Evolutionary conservation across 176 grass and related monocot genomes (phyloP).

Genomic region (Hordeum marinum): DNA sequence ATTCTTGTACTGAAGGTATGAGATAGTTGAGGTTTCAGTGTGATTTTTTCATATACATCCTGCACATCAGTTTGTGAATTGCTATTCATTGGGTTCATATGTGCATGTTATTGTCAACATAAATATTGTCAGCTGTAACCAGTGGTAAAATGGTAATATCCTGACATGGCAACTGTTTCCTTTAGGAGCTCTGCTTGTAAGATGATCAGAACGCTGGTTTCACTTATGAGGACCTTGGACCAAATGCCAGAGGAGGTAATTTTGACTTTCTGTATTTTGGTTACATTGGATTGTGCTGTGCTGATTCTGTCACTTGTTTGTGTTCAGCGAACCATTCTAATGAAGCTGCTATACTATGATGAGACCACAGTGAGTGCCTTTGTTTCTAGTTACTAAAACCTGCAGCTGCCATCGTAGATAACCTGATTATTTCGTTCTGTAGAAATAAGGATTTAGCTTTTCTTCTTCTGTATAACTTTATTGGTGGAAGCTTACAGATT

Average conservation of each 20-base stretch:
- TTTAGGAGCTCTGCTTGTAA: slow-evolving; percentile 91
- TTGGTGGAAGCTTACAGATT: slow-evolving; percentile 20
- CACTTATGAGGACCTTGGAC: slow-evolving; percentile 98
- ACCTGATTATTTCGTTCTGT: neutral
- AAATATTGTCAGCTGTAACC: neutral
- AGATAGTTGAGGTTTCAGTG: neutral
- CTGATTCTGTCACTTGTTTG: slow-evolving; percentile 21
- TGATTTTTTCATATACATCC: neutral
- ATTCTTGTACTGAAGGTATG: neutral
- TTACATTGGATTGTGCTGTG: slow-evolving; percentile 10
- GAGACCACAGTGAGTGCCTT: slow-evolving; percentile 65
- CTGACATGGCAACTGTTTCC: slow-evolving; percentile 13
- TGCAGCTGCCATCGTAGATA: neutral
- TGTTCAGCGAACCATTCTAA: slow-evolving; percentile 91
- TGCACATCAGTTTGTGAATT: neutral
- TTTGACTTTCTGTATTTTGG: slow-evolving; percentile 3
- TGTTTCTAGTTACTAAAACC: slow-evolving; percentile 16
- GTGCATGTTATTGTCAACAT: neutral
- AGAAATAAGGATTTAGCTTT: neutral
- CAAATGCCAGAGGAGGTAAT: slow-evolving; percentile 92
- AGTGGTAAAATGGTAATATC: slow-evolving; percentile 3
- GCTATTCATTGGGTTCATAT: neutral
- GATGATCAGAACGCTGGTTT: slow-evolving; percentile 94
- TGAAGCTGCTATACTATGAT: slow-evolving; percentile 97
- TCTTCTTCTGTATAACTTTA: slow-evolving; percentile 4